Conservation (phyloP, 371 early-diverging fungal species). For the Lichtheimia ornata region DNA sequence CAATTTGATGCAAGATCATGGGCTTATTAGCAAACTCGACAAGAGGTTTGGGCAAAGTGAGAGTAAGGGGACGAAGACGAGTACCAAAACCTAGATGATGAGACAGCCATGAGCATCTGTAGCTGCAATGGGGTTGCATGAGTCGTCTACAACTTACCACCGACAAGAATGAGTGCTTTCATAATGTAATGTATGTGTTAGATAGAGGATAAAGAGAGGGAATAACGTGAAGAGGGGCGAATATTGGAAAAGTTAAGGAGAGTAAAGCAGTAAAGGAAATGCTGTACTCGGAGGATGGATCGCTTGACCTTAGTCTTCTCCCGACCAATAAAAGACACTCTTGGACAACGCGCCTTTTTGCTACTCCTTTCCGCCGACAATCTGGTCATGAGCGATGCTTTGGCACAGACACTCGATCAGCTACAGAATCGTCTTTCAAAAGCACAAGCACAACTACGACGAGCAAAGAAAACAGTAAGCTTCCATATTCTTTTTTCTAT, state of each 20-base stretch:
- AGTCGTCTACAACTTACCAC: slow-evolving; percentile 66
- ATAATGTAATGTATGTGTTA: slow-evolving; percentile 37
- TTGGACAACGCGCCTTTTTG: not conserved
- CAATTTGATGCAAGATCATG: slow-evolving; percentile 99
- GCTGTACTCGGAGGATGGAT: slow-evolving; percentile 1
- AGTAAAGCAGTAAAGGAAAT: slow-evolving; percentile 7
- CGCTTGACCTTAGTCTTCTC: not conserved
- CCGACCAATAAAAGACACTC: not conserved
- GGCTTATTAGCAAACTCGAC: slow-evolving; percentile 99
- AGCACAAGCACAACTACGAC: slow-evolving; percentile 8
- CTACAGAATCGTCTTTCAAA: slow-evolving; percentile 2
- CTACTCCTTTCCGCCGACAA: not conserved
- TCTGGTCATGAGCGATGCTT: slow-evolving; percentile 2
- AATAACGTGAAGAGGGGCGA: not conserved
- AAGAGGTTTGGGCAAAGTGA: slow-evolving; percentile 98
- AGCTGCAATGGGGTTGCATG: not conserved
- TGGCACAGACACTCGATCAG: slow-evolving; percentile 3
- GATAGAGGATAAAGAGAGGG: not conserved
- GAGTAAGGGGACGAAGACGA: slow-evolving; percentile 97
- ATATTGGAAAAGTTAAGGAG: slow-evolving; percentile 3
- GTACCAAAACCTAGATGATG: slow-evolving; percentile 90
- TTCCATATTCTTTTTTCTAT: too few relatives aligned
- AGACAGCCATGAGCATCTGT: not conserved
- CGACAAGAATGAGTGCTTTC: slow-evolving; percentile 99
- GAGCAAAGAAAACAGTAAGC: slow-evolving; percentile 4